Evolutionary conservation across 495 filamentous ascomycete genomes (phyloP).

Genomic region (Aspergillus diversus): DNA sequence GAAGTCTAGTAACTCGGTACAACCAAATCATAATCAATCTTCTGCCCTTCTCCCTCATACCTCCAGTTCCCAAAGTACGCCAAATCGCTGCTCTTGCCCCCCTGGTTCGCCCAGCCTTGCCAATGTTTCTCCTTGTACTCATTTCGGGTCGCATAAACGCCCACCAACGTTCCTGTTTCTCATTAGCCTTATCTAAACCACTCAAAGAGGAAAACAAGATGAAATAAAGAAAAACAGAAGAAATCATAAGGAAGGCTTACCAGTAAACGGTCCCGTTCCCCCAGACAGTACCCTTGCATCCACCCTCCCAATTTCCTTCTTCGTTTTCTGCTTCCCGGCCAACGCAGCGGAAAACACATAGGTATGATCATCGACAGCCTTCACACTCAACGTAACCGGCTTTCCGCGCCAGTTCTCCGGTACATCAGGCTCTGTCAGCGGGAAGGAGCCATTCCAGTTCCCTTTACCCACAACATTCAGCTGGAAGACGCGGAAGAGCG

Average conservation of each 20-base stretch:
- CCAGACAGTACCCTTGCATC: constrained; percentile 23
- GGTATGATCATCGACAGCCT: constrained; percentile 15
- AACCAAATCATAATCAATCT: constrained; percentile 22
- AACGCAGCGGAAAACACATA: constrained; percentile 22
- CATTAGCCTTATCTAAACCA: not conserved
- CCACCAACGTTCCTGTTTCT: constrained; percentile 20
- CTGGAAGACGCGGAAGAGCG: not conserved
- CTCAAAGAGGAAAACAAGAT: not conserved
- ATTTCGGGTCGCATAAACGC: constrained; percentile 19
- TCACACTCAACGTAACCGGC: constrained; percentile 13
- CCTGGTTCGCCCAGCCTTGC: constrained; percentile 4
- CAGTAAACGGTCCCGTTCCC: constrained; percentile 24
- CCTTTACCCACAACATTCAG: constrained; percentile 8
- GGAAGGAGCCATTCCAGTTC: constrained; percentile 13
- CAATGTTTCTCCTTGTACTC: not conserved
- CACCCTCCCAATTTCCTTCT: constrained; percentile 9
- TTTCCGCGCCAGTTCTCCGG: constrained; percentile 10
- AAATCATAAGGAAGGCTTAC: constrained; percentile 9
- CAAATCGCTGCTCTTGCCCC: constrained; percentile 4
- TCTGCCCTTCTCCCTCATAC: constrained; percentile 24
- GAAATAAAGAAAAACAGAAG: not conserved
- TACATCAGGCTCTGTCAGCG: constrained; percentile 3
- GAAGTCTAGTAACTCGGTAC: constrained; percentile 12
- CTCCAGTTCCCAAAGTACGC: constrained; percentile 24
- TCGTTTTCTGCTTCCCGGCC: not conserved